Base-by-base conservation (phyloP, 495 filamentous ascomycete genomes). In the Penicillium soppii region DNA sequence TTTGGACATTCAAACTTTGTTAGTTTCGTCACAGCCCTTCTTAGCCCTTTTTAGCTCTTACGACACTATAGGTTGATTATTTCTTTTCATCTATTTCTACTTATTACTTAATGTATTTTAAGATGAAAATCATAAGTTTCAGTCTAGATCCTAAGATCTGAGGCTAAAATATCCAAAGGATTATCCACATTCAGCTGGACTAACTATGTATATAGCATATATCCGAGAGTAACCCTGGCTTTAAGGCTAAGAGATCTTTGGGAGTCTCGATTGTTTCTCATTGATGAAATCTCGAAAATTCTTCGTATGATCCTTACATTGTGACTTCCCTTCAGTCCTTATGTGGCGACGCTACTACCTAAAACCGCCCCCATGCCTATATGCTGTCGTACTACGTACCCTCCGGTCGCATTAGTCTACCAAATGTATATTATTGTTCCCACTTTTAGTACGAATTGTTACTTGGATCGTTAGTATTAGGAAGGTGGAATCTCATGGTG, bases 71-170 rank as follows among this genome's bases (percentile, higher is more conserved):
- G 29, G 5, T 32, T 32, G 13, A 32, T 32, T 32, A n/a, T n/a
- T n/a, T n/a, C n/a, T n/a, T n/a, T n/a, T n/a, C n/a, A n/a, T n/a
- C n/a, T 12, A 32, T 32, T 32, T 12, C 29, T 3, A 27, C 25
- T 27, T 32, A 32, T 32, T 32, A 32, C 29, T 32, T 32, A 32
- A 32, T 32, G 10, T 22, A 19, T 17, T 17, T 25, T 27, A 19
- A 6, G n/a, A n/a, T n/a, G n/a, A n/a, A n/a, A n/a, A n/a, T n/a
- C n/a, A n/a, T n/a, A n/a, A 25, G 17, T 21, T 23, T 12, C 25
- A 41, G 36, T 54, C 56, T 43, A 47, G 42, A 51, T 47, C 36
- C 13, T 7, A 27, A 51, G 41, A 55, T 55, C 52, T 37, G 22
- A 41, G 45, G 33, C 50, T 54, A 54, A 32, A 39, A 30, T 27